Evolutionary conservation across 1,139 yeast species (phyloP), one percentile per base, ranked within the genome.

Genomic region (Pichia sp.): DNA sequence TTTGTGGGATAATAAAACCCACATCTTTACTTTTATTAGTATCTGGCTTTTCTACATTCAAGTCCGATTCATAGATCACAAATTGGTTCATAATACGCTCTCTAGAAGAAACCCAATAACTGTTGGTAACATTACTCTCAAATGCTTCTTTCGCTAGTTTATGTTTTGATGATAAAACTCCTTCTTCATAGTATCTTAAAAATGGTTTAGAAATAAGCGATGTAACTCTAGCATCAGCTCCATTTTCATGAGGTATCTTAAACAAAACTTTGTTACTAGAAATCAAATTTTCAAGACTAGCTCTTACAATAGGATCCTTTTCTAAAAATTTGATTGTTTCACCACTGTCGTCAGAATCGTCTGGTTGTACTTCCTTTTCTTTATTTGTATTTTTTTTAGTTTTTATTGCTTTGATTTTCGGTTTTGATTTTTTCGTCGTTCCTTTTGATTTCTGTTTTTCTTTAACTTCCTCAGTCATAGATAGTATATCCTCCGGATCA

Each of bases 71-170:
- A 45, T 56, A 84, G 2, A 92, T 90, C 15, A 92, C 94, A 75
- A 90, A 86, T 61, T 94, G 99, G 23, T 78, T 78, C 66, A 71
- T 74, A 38, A 92, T 87, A 52, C 99, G 73, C 54, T 83, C 89
- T 52, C 99, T 73, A 25, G 94, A 80, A 8, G 96, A 86, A 62
- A 85, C 80, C 99, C 98, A 94, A 64, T 94, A 94, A 20, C 96
- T 81, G 40, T 95, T 89, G 22, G 82, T 73, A 1, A 89, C 80
- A 54, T 87, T 88, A 58, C 88, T 73, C 29, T 77, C 71, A 46
- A 94, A 70, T 4, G 96, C 96, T 50, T 85, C 85, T 50, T 76
- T 74, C 0, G 97, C 97, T 52, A 81, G 71, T 12, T 78, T 77
- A 51, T 77, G 85, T 53, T 81, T 82, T 0, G 97, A 87, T 1